Conservation (phyloP, 371 early-diverging fungal species). For the Mortierella sp. region DNA sequence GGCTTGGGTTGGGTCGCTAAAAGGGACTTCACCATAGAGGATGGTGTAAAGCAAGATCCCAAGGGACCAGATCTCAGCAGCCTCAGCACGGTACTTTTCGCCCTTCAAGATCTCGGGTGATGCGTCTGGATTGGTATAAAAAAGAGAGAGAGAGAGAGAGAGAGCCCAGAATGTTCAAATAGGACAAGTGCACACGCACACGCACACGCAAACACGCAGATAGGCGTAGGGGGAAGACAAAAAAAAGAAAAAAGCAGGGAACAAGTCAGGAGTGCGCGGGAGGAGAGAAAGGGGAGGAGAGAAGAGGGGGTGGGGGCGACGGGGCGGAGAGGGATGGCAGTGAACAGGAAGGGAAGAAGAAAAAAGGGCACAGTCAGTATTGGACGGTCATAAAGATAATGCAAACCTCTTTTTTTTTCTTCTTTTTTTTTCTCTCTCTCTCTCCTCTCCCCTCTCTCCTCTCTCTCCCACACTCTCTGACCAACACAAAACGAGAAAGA, state of each 20-base stretch:
- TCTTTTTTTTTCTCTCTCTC: too few relatives aligned
- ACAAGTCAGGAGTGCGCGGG: neutral
- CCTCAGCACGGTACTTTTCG: constrained; percentile 71
- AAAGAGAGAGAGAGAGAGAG: neutral
- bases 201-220: too few relatives aligned
- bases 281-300: neutral
- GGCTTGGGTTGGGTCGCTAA: constrained; percentile 59
- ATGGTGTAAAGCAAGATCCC: constrained; percentile 79
- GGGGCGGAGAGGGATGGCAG: too few relatives aligned
- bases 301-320: neutral
- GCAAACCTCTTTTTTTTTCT: too few relatives aligned
- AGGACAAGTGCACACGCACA: too few relatives aligned
- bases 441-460: too few relatives aligned
- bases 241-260: too few relatives aligned
- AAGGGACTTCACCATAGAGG: constrained; percentile 75
- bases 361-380: neutral
- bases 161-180: constrained; percentile 3
- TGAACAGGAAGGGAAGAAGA: too few relatives aligned
- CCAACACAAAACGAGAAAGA: neutral
- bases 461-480: neutral
- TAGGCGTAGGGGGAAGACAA: too few relatives aligned
- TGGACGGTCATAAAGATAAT: too few relatives aligned
- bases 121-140: constrained; percentile 45
- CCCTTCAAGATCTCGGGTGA: constrained; percentile 79
- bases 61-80: constrained; percentile 82